Evolutionary conservation across 345 rosid genomes (phyloP).

Genomic region (Physaria fendleri): DNA sequence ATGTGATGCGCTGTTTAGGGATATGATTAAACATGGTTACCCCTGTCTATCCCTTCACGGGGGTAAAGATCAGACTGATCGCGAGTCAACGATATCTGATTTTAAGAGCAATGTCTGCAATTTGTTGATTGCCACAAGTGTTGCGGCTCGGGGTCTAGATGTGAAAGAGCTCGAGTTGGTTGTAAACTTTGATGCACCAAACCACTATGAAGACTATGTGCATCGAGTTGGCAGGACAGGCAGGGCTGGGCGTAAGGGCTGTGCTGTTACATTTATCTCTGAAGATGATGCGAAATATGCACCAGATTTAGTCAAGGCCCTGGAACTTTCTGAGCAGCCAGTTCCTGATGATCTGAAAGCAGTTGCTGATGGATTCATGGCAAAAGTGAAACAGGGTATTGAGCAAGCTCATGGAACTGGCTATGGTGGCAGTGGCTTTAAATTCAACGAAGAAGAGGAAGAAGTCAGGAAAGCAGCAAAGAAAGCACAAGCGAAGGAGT

Average conservation of each 20-base stretch:
- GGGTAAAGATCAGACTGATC: slow-evolving; percentile 93
- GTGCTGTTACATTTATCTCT: slow-evolving; percentile 87
- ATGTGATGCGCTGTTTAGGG: slow-evolving; percentile 78
- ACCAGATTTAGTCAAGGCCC: slow-evolving; percentile 91
- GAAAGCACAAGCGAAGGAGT: slow-evolving; percentile 94
- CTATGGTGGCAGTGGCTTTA: slow-evolving; percentile 97
- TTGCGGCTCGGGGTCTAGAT: slow-evolving; percentile 96
- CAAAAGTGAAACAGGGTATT: slow-evolving; percentile 85
- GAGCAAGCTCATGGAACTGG: slow-evolving; percentile 98
- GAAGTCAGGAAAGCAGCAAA: slow-evolving; percentile 91
- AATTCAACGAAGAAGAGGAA: slow-evolving; percentile 96
- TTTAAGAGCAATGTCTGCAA: slow-evolving; percentile 90
- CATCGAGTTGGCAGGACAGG: slow-evolving; percentile 99
- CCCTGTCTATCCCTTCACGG: slow-evolving; percentile 97
- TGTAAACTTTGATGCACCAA: slow-evolving; percentile 82
- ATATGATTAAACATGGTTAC: slow-evolving; percentile 67
- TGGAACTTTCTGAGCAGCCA: slow-evolving; percentile 93
- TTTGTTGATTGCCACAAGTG: slow-evolving; percentile 80
- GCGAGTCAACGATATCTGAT: slow-evolving; percentile 87
- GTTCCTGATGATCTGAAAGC: slow-evolving; percentile 88
- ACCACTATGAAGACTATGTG: slow-evolving; percentile 95
- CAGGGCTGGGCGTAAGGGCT: slow-evolving; percentile 91
- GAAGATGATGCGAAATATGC: slow-evolving; percentile 94
- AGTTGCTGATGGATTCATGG: slow-evolving; percentile 82
- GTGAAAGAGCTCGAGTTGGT: slow-evolving; percentile 96